These are phyloP conservation scores for Zygotorulaspora florentina DNA, from an alignment of 805 yeast genomes.

Conservation along the genomic window DNA sequence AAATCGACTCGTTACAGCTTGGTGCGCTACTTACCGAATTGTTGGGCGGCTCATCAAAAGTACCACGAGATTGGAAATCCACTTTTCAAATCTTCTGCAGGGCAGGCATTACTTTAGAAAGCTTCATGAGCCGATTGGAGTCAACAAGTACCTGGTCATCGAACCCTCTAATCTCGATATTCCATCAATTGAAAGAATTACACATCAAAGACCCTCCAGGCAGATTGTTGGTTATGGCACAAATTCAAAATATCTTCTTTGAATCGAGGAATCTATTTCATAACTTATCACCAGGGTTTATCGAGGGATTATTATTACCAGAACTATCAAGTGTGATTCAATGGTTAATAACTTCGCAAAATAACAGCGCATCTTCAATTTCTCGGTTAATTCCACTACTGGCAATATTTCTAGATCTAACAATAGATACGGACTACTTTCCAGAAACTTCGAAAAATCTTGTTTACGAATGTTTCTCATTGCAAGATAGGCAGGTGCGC, in stretches of 20 bases:
- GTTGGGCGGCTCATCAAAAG: slow-evolving; percentile 31
- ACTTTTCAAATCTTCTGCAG: slow-evolving; percentile 11
- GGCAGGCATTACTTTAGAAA: slow-evolving; percentile 30
- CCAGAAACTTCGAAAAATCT: slow-evolving; percentile 45
- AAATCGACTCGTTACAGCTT: slow-evolving; percentile 27
- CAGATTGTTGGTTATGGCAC: slow-evolving; percentile 40
- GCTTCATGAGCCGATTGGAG: slow-evolving; percentile 35
- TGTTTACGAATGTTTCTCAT: slow-evolving; percentile 56
- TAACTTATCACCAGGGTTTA: slow-evolving; percentile 45
- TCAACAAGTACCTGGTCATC: slow-evolving; percentile 34
- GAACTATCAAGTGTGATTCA: slow-evolving; percentile 41
- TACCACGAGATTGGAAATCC: slow-evolving; percentile 38
- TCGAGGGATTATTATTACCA: slow-evolving; percentile 65
- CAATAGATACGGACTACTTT: slow-evolving; percentile 40
- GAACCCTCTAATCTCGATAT: slow-evolving; percentile 49
- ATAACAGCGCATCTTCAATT: slow-evolving; percentile 28
- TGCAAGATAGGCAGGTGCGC: slow-evolving; percentile 74
- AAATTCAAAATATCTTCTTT: slow-evolving; percentile 33
- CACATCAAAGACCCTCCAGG: slow-evolving; percentile 51
- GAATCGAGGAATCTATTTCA: slow-evolving; percentile 37
- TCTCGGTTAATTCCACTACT: slow-evolving; percentile 32
- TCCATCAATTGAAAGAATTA: slow-evolving; percentile 51
- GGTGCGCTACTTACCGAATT: slow-evolving; percentile 40
- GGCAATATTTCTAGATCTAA: slow-evolving; percentile 30
- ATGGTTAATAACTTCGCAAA: slow-evolving; percentile 22